These are phyloP conservation scores for Trichosporon sp. DNA, from an alignment of 1,284 basidiomycete genomes.

Conservation along the genomic window DNA sequence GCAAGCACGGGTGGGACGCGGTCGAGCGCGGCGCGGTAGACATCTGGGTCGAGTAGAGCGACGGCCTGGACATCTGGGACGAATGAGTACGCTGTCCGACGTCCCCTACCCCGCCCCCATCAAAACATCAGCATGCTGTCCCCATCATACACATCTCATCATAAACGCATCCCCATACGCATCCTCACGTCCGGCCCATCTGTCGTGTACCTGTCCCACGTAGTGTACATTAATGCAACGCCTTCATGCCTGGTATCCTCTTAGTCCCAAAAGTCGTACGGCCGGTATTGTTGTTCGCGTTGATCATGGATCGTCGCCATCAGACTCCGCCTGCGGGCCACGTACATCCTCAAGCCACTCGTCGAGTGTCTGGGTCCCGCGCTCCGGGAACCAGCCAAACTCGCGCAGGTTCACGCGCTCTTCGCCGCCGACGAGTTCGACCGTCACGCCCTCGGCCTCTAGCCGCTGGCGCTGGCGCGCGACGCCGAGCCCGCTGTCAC, in stretches of 20 bases:
- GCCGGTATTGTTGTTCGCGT: neutral
- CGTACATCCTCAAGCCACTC: slow-evolving; percentile 13
- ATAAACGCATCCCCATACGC: too few relatives aligned
- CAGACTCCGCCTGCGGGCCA: neutral
- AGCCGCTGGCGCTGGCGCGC: slow-evolving; percentile 62
- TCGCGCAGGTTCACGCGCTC: slow-evolving; percentile 54
- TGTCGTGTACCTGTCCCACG: neutral
- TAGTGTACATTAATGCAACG: neutral
- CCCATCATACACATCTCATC: neutral
- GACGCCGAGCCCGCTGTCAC: slow-evolving; percentile 66
- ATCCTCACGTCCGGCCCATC: neutral
- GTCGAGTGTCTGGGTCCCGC: slow-evolving; percentile 16
- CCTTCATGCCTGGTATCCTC: neutral
- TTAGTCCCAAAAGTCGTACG: too few relatives aligned
- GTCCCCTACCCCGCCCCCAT: too few relatives aligned
- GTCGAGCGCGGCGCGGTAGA: slow-evolving; percentile 10
- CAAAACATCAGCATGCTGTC: neutral
- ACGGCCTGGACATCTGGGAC: neutral
- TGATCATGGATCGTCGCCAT: neutral
- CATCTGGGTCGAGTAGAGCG: slow-evolving; percentile 2
- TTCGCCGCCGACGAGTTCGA: slow-evolving; percentile 51
- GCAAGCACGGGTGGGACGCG: neutral
- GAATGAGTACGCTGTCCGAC: neutral
- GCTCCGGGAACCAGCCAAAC: slow-evolving; percentile 62
- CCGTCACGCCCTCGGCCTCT: slow-evolving; percentile 66